A percentile compares a stretch with the other conserved stretches of the same genome.
These are phyloP conservation scores for Dipteronia sinensis DNA, from an alignment of 345 rosid genomes.

Conservation along the genomic window DNA sequence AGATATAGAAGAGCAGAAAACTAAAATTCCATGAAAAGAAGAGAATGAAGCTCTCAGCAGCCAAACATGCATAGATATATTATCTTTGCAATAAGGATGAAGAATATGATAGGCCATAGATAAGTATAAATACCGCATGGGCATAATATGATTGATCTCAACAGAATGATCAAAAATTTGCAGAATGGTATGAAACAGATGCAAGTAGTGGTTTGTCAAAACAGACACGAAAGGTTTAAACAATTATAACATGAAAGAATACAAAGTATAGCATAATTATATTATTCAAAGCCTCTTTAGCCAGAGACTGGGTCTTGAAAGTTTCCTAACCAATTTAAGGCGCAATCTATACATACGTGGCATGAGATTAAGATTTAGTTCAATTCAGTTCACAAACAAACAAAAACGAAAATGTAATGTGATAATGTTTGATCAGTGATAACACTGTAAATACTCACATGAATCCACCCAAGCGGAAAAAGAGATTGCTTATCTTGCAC, in stretches of 20 bases:
- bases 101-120: not conserved
- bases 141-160: not conserved
- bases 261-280: not conserved
- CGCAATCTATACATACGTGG: not conserved
- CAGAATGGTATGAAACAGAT: not conserved
- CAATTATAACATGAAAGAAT: not conserved
- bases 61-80: not conserved
- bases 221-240: not conserved
- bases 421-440: not conserved
- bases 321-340: not conserved
- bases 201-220: not conserved
- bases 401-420: not conserved
- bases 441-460: constrained; percentile 60
- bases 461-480: constrained; percentile 99
- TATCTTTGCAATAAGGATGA: not conserved
- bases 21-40: not conserved
- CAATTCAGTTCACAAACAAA: not conserved
- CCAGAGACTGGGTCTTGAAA: not conserved
- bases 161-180: not conserved
- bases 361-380: not conserved
- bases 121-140: not conserved
- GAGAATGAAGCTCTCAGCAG: not conserved
- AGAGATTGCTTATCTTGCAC: constrained; percentile 92
- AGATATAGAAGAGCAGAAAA: not conserved
- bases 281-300: not conserved